phyloP scores from a whole-genome alignment of 371 early-diverging fungal species.

The Mortierella sp. region DNA sequence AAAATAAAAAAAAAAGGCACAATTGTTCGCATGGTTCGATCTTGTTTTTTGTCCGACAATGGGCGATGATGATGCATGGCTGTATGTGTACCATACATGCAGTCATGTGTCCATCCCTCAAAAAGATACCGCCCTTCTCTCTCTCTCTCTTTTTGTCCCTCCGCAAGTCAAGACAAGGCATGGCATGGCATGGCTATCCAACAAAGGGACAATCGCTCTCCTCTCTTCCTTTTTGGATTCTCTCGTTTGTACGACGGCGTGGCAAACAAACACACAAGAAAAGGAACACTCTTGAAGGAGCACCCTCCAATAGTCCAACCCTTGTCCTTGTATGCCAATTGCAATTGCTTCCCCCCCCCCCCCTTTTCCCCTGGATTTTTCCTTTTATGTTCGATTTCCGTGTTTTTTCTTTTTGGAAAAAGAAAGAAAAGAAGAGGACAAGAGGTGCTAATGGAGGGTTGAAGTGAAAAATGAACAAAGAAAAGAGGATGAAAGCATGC shows the following conservation, averaged over 20 bases:
- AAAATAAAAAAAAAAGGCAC: neutral
- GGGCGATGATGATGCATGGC: neutral
- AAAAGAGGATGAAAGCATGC: neutral
- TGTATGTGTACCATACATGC: too few relatives aligned
- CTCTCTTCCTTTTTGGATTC: neutral
- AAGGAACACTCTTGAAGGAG: neutral
- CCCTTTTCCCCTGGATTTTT: neutral
- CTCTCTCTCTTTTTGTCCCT: neutral
- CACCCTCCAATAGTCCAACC: neutral
- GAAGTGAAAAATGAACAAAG: neutral
- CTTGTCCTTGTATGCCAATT: neutral
- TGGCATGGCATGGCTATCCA: neutral
- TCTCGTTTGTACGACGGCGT: conserved; percentile 39
- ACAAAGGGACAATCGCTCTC: neutral
- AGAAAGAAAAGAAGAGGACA: neutral
- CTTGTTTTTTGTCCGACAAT: conserved; percentile 11
- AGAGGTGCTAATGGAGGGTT: neutral
- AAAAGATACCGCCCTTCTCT: conserved; percentile 4
- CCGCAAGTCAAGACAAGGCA: neutral
- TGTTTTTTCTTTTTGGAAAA: neutral
- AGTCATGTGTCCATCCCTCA: neutral
- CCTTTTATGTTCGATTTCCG: neutral
- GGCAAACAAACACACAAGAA: conserved; percentile 13
- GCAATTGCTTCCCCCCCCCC: neutral
- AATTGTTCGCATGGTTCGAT: neutral